These are phyloP conservation scores for Nothopassalora personata DNA, from an alignment of 2,329 filamentous ascomycete species.

Conservation along the genomic window DNA sequence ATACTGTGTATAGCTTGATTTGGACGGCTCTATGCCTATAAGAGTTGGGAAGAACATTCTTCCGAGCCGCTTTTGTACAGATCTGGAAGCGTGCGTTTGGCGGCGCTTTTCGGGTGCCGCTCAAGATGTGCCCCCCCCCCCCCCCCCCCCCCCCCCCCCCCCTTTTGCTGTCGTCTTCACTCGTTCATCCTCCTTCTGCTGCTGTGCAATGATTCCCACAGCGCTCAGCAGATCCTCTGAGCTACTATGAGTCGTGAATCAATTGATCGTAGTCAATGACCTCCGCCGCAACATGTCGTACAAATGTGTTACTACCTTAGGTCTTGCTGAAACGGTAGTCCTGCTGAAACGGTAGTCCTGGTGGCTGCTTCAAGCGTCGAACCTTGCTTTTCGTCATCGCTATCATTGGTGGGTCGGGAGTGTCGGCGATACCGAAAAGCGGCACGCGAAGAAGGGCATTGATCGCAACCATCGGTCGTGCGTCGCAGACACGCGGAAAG, in stretches of 20 bases:
- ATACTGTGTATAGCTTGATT: background rate
- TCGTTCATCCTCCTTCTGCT: too few species aligned
- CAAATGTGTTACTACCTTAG: background rate
- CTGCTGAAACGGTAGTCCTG: slow-evolving; percentile 1
- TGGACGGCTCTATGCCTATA: background rate
- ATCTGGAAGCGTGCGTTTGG: background rate
- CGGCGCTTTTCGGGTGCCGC: background rate
- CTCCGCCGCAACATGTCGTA: background rate
- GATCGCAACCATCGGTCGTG: too few species aligned
- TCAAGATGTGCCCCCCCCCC: background rate
- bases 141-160: too few species aligned
- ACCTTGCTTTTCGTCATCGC: background rate
- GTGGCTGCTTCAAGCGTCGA: background rate
- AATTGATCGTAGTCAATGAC: background rate
- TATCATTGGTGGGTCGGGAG: background rate
- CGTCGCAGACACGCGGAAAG: too few species aligned
- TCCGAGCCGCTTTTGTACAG: background rate
- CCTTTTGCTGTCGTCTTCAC: background rate
- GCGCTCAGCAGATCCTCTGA: background rate
- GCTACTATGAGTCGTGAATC: background rate
- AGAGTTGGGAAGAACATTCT: background rate
- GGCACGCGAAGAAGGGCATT: too few species aligned
- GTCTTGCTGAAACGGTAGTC: slow-evolving; percentile 1
- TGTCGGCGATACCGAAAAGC: background rate
- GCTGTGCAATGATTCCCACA: background rate